Percentiles rank a stretch among this genome's conserved stretches.
Conservation (phyloP, 176 grass and related monocot species). For the Aegilops longissima region DNA sequence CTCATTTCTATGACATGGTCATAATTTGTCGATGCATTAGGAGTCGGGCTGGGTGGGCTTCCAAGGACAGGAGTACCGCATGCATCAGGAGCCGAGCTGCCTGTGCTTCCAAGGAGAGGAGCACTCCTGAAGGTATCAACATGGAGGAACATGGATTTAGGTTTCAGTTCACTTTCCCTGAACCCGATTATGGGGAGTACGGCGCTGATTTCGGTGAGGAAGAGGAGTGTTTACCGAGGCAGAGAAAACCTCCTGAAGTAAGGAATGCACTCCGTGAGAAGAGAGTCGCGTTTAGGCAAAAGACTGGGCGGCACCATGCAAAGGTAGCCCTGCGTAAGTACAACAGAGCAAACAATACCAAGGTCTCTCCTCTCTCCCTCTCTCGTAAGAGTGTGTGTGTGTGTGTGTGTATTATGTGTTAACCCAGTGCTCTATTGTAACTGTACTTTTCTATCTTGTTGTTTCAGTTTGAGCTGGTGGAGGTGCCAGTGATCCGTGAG, state of each 20-base stretch:
- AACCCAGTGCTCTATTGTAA: neutral
- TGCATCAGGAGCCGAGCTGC: neutral
- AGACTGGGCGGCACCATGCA: neutral
- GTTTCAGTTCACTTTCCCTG: no score
- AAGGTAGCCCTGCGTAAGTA: neutral
- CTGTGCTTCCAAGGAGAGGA: slow-evolving; percentile 14
- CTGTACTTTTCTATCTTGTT: no score
- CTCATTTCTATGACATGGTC: neutral
- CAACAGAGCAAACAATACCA: neutral
- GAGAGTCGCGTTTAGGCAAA: neutral
- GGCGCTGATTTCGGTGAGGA: no score
- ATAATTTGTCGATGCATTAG: neutral
- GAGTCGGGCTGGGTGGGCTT: slow-evolving; percentile 15
- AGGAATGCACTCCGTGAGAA: neutral
- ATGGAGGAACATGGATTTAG: no score
- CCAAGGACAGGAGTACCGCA: slow-evolving; percentile 1
- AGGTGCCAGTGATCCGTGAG: no score
- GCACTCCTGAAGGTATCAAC: neutral
- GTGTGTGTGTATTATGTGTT: neutral
- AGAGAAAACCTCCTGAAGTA: neutral
- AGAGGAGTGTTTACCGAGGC: neutral
- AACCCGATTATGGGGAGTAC: no score
- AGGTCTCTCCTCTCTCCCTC: neutral
- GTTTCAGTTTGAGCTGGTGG: no score
- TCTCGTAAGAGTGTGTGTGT: neutral